phyloP scores from a whole-genome alignment of 441 rosid species.

The Aquilaria agallochum region DNA sequence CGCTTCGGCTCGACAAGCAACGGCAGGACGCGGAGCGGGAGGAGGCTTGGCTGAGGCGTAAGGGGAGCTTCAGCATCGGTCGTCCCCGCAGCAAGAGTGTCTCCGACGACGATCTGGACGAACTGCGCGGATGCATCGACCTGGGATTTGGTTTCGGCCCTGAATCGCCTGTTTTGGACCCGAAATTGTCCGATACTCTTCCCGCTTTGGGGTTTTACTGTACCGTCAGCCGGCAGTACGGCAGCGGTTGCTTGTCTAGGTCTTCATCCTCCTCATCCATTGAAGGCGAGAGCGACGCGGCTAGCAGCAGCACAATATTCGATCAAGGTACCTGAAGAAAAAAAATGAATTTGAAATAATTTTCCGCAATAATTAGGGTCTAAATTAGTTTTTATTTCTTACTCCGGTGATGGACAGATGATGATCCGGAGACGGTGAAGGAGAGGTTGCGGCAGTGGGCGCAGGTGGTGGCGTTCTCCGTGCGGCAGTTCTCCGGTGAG shows the following conservation, averaged over 20 bases:
- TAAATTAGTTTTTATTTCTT: not conserved
- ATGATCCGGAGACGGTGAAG: constrained; percentile 68
- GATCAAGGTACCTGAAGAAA: no score
- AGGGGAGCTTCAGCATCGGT: constrained; percentile 20
- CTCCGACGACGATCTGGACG: constrained; percentile 71
- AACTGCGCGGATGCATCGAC: constrained; percentile 73
- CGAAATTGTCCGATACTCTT: constrained; percentile 51
- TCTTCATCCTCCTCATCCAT: constrained; percentile 54
- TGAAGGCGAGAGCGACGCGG: constrained; percentile 37
- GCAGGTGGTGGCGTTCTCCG: constrained; percentile 74
- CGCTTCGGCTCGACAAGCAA: constrained; percentile 32
- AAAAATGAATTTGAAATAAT: no score
- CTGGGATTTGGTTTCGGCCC: constrained; percentile 68
- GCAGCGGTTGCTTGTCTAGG: constrained; percentile 35
- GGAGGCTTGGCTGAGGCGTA: constrained; percentile 61
- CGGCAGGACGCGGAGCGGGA: constrained; percentile 63
- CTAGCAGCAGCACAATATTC: constrained; percentile 25
- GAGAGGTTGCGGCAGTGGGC: constrained; percentile 78
- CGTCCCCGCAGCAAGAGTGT: constrained; percentile 47
- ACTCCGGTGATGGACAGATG: constrained; percentile 31
- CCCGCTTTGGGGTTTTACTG: constrained; percentile 74
- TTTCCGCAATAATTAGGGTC: not conserved
- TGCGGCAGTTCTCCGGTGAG: constrained; percentile 49
- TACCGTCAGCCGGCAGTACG: constrained; percentile 56
- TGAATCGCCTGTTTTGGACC: constrained; percentile 63